Conservation (phyloP, 2,329 filamentous ascomycete species). For the Cephalotrichum gorgonifer region DNA sequence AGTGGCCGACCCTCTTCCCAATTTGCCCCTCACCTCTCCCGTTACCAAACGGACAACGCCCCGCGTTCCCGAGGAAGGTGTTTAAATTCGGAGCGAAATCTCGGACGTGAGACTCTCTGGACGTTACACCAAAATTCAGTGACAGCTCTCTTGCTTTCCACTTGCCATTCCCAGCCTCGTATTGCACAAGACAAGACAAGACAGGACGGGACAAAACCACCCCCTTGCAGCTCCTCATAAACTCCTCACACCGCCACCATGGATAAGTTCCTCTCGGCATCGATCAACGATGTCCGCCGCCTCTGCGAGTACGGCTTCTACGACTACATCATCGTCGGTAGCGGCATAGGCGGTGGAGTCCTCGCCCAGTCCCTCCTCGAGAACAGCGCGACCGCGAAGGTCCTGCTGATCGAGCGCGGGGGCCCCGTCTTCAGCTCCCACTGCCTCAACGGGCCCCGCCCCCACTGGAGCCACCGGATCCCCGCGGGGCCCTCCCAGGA, state of each 20-base stretch:
- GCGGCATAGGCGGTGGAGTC: conserved; percentile 40
- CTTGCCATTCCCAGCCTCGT: too few relatives aligned
- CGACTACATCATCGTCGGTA: conserved; percentile 46
- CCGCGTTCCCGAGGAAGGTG: too few relatives aligned
- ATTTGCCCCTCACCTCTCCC: too few relatives aligned
- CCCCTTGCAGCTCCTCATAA: too few relatives aligned
- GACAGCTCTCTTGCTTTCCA: too few relatives aligned
- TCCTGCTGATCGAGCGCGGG: conserved; percentile 43
- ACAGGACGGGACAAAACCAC: too few relatives aligned
- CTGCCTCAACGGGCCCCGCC: conserved; percentile 2
- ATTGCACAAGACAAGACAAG: too few relatives aligned
- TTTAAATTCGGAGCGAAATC: too few relatives aligned
- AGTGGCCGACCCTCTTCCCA: too few relatives aligned
- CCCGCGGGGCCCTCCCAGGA: conserved; percentile 4
- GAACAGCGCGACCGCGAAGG: conserved; percentile 39
- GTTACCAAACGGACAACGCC: too few relatives aligned
- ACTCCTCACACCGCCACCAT: background rate
- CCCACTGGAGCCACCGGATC: conserved; percentile 5
- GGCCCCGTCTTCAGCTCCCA: conserved; percentile 10
- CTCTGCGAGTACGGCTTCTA: conserved; percentile 15
- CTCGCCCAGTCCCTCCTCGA: conserved; percentile 39
- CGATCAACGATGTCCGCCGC: conserved; percentile 1
- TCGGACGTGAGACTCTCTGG: too few relatives aligned
- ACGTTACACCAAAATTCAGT: too few relatives aligned
- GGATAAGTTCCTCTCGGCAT: conserved; percentile 5